Evolutionary conservation across 176 grass and related monocot genomes (phyloP).

Genomic region (Areca catechu): DNA sequence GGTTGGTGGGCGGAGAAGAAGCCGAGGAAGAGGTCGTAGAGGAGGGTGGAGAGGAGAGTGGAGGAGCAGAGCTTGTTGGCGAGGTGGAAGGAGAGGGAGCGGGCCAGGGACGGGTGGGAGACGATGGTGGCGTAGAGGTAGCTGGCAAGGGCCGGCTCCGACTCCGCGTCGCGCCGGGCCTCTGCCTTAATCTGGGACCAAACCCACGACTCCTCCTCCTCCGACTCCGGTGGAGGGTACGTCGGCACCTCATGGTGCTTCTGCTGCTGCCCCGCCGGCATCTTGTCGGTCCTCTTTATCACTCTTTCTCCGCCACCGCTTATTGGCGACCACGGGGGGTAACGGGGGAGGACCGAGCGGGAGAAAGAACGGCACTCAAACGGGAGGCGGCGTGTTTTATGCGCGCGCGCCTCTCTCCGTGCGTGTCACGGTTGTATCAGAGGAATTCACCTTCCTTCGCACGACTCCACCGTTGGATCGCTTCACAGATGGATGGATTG

Average conservation of each 20-base stretch:
- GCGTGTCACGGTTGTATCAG: too few species aligned
- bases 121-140: constrained; percentile 93
- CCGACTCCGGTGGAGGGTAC: constrained; percentile 67
- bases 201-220: constrained; percentile 61
- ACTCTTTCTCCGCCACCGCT: too few species aligned
- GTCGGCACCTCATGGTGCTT: constrained; percentile 27
- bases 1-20: constrained; percentile 45
- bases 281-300: neutral
- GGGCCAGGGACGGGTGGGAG: constrained; percentile 58
- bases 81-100: constrained; percentile 84
- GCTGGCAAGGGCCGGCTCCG: constrained; percentile 71
- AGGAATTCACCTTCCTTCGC: too few species aligned
- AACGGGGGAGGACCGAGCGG: too few species aligned
- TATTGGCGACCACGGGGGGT: too few species aligned
- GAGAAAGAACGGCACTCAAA: too few species aligned
- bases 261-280: constrained; percentile 6
- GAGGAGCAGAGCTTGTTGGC: constrained; percentile 96
- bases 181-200: constrained; percentile 92
- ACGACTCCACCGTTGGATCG: too few species aligned
- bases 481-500: too few species aligned
- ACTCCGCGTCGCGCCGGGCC: constrained; percentile 68
- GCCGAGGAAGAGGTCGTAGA: constrained; percentile 81
- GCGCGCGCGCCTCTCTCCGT: too few species aligned
- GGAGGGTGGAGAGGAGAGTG: constrained; percentile 73
- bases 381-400: too few species aligned